Conservation (phyloP, 192 early-diverging fungal genomes). For the Podila epigama region DNA sequence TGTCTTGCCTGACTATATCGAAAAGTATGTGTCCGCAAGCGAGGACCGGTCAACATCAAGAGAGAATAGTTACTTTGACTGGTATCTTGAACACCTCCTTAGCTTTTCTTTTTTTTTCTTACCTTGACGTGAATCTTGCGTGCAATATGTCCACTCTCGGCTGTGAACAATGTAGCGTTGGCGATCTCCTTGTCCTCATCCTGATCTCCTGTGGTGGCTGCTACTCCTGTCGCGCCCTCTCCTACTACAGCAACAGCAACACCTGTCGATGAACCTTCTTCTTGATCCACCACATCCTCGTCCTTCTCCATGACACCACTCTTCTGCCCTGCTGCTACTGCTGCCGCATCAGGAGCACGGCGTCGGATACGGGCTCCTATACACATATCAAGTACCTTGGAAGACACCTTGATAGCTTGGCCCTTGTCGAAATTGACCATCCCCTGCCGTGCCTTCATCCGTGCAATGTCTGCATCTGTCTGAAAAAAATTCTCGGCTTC, state of each 20-base stretch:
- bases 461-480: constrained; percentile 70
- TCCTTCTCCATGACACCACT: no score
- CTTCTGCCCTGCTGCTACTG: no score
- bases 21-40: not conserved
- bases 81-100: no score
- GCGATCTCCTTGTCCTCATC: constrained; percentile 27
- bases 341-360: not conserved
- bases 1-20: constrained; percentile 61
- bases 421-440: constrained; percentile 69
- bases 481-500: constrained; percentile 78
- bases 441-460: constrained; percentile 54
- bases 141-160: constrained; percentile 76
- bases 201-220: not conserved
- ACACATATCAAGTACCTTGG: constrained; percentile 69
- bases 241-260: not conserved
- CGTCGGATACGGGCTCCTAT: constrained; percentile 1
- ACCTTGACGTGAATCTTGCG: constrained; percentile 73
- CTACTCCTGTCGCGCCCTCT: no score
- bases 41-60: no score
- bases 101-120: not conserved
- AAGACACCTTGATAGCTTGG: constrained; percentile 62
- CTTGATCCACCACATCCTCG: not conserved
- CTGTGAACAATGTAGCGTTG: constrained; percentile 60
- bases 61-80: no score
- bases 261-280: not conserved